Conservation (phyloP, 495 filamentous ascomycete genomes). For the Podospora anserina region DNA sequence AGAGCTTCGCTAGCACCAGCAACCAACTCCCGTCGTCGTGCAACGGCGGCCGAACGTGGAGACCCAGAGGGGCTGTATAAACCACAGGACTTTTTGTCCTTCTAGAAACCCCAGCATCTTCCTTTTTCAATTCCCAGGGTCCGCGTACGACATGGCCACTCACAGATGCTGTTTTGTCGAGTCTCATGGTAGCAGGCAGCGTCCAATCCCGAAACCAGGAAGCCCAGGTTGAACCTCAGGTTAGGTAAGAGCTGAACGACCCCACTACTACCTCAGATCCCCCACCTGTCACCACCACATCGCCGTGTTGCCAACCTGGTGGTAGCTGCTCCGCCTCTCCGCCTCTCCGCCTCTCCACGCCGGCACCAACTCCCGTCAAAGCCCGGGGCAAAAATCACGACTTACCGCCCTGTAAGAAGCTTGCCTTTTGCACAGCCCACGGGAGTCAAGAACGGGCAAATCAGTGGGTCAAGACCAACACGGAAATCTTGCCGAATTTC, state of each 20-base stretch:
- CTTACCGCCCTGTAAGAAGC: too few relatives aligned
- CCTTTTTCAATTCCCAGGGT: not conserved
- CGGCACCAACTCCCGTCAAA: not conserved
- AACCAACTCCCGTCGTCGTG: not conserved
- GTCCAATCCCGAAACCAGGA: not conserved
- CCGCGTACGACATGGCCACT: not conserved
- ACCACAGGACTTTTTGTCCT: not conserved
- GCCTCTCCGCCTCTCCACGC: not conserved
- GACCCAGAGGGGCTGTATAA: not conserved
- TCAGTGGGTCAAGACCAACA: not conserved
- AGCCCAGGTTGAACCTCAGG: not conserved
- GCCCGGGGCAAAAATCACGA: not conserved
- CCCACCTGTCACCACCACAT: not conserved
- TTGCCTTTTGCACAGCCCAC: too few relatives aligned
- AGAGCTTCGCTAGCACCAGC: not conserved
- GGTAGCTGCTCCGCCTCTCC: not conserved
- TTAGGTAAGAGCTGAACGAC: not conserved
- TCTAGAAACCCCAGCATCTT: not conserved
- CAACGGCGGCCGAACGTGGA: not conserved
- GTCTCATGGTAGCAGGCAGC: not conserved
- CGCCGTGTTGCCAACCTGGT: too few relatives aligned
- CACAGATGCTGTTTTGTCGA: not conserved
- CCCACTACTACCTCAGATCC: not conserved
- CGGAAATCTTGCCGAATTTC: not conserved
- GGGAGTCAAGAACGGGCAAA: too few relatives aligned